Percentiles rank a stretch among this genome's conserved stretches.
phyloP scores from a whole-genome alignment of 441 rosid species.

The Bocquillonia castaneifolia region DNA sequence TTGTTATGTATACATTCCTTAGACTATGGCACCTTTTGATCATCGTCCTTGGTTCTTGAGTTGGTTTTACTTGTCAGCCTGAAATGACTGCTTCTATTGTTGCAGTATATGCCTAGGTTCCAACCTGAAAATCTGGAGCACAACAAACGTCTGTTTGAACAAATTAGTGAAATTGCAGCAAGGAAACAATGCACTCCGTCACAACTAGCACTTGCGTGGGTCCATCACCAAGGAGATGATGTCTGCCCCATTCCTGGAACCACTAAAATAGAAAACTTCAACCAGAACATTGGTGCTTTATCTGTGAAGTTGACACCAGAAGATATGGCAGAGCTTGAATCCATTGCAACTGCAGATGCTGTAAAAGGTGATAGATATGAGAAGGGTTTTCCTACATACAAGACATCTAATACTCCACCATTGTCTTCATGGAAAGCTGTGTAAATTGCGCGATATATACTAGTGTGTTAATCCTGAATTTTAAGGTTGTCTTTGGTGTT shows the following conservation, averaged over 20 bases:
- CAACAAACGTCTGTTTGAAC: constrained; percentile 29
- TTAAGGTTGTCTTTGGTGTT: too few species aligned
- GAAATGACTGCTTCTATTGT: not conserved
- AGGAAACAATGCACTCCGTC: constrained; percentile 47
- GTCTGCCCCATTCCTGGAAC: constrained; percentile 60
- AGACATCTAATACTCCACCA: constrained; percentile 18
- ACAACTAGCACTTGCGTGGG: constrained; percentile 57
- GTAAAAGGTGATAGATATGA: constrained; percentile 45
- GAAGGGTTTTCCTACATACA: not conserved
- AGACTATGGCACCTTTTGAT: not conserved
- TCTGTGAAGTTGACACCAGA: constrained; percentile 43
- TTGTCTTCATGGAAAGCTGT: constrained; percentile 18
- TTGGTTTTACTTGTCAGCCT: not conserved
- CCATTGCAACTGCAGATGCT: constrained; percentile 33
- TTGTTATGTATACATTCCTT: not conserved
- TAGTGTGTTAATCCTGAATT: too few species aligned
- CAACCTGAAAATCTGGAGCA: constrained; percentile 39
- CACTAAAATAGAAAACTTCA: constrained; percentile 43
- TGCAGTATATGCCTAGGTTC: constrained; percentile 33
- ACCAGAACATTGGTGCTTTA: constrained; percentile 44
- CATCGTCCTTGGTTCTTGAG: not conserved
- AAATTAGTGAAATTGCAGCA: constrained; percentile 32
- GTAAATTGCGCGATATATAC: not conserved
- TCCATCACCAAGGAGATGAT: constrained; percentile 59
- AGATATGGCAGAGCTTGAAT: constrained; percentile 57